These are phyloP conservation scores for Alternaria sp. DNA, from an alignment of 2,329 filamentous ascomycete genomes.

Conservation along the genomic window DNA sequence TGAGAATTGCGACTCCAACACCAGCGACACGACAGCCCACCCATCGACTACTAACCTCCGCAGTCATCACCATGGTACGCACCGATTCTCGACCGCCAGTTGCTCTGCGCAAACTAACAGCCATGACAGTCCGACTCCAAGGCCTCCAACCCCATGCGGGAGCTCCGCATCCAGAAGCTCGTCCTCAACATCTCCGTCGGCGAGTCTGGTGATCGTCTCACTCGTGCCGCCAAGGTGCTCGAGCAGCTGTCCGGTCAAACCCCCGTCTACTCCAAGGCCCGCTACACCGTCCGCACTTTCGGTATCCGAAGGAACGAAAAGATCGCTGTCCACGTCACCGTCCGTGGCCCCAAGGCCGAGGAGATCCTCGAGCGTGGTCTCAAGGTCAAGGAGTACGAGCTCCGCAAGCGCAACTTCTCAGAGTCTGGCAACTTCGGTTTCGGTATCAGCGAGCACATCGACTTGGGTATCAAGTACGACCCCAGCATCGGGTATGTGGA, in stretches of 20 bases:
- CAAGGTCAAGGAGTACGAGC: slow-evolving; percentile 99
- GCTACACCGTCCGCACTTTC: slow-evolving; percentile 99
- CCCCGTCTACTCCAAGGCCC: slow-evolving; percentile 99
- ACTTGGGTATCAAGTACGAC: slow-evolving; percentile 90
- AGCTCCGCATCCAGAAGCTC: slow-evolving; percentile 99
- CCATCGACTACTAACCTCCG: slow-evolving; percentile 45
- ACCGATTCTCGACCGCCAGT: slow-evolving; percentile 1
- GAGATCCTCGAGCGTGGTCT: slow-evolving; percentile 99
- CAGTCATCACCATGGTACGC: slow-evolving; percentile 51
- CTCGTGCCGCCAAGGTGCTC: slow-evolving; percentile 99
- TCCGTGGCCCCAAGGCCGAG: slow-evolving; percentile 98
- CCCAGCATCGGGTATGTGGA: slow-evolving; percentile 49
- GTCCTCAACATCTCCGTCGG: slow-evolving; percentile 99
- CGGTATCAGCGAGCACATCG: slow-evolving; percentile 99
- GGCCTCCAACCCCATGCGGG: slow-evolving; percentile 97
- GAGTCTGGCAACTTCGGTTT: slow-evolving; percentile 97
- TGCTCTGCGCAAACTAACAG: slow-evolving; percentile 30
- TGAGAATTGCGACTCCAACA: slow-evolving; percentile 27
- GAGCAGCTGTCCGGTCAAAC: slow-evolving; percentile 99
- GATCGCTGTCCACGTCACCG: slow-evolving; percentile 99
- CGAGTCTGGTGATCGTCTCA: slow-evolving; percentile 99
- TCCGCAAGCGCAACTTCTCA: slow-evolving; percentile 99
- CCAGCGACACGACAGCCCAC: slow-evolving; percentile 39
- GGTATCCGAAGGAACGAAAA: slow-evolving; percentile 99
- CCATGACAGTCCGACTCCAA: slow-evolving; percentile 60